These are phyloP conservation scores for Rauvolfia tetraphylla DNA, from an alignment of 257 asterid species.

Conservation along the genomic window DNA sequence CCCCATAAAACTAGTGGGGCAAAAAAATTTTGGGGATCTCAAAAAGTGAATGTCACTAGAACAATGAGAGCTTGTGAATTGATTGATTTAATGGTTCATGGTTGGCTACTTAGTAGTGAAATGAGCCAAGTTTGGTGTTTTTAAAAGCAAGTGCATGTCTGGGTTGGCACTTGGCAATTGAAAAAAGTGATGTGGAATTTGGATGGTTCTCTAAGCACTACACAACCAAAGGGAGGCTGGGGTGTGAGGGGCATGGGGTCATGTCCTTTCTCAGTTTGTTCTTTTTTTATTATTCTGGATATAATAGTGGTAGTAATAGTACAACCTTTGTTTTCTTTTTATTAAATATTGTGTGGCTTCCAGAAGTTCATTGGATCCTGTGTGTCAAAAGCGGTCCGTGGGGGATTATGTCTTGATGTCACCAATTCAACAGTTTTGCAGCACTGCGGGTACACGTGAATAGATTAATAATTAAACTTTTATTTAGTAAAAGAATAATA, in stretches of 20 bases:
- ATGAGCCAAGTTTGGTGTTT: conserved; percentile 2
- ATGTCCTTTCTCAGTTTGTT: conserved; percentile 2
- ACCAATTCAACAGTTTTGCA: too few species aligned
- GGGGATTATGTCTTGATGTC: too few species aligned
- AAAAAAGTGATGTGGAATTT: conserved; percentile 19
- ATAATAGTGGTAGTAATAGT: not conserved
- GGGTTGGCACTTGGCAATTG: conserved; percentile 26
- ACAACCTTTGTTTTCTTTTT: not conserved
- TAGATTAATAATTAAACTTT: too few species aligned
- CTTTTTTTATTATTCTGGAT: not conserved
- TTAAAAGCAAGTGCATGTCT: conserved; percentile 3
- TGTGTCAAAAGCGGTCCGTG: too few species aligned
- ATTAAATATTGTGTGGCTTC: not conserved
- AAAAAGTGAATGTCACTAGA: conserved; percentile 20
- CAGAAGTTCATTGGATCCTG: conserved; percentile 7
- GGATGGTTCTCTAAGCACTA: conserved; percentile 36
- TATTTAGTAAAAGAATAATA: too few species aligned
- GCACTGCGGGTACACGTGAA: too few species aligned
- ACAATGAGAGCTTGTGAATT: conserved; percentile 16
- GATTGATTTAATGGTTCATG: conserved; percentile 33
- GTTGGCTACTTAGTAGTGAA: conserved; percentile 28
- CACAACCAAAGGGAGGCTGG: not conserved
- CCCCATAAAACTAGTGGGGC: conserved; percentile 3
- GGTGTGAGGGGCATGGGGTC: not conserved
- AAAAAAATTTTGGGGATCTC: conserved; percentile 13